phyloP scores from a whole-genome alignment of 169 alveolate genomes.

The Perkinsus chesapeaki region DNA sequence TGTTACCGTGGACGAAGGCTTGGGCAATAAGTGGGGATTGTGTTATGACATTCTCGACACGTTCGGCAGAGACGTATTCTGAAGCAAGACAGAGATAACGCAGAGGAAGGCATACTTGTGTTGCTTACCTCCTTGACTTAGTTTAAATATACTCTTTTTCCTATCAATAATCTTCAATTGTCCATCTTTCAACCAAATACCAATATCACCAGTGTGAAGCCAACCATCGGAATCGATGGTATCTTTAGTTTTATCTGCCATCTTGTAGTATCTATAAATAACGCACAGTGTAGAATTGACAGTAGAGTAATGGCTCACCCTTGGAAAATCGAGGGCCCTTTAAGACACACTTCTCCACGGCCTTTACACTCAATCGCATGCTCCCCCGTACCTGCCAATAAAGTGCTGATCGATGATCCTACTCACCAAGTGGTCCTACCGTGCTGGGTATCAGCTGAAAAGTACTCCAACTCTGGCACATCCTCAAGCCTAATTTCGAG shows the following conservation, averaged over 20 bases:
- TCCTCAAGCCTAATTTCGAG: not conserved
- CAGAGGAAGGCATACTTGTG: not conserved
- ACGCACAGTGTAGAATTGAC: not conserved
- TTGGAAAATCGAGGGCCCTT: not conserved
- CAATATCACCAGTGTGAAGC: constrained; percentile 89
- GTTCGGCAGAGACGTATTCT: constrained; percentile 82
- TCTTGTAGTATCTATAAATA: constrained; percentile 24
- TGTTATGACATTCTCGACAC: constrained; percentile 66
- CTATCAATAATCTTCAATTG: constrained; percentile 74
- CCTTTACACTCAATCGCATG: not conserved
- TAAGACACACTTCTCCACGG: not conserved
- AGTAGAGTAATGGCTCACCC: not conserved
- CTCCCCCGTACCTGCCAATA: not conserved
- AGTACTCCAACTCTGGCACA: not conserved
- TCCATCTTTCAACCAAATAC: constrained; percentile 11
- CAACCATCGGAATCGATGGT: constrained; percentile 80
- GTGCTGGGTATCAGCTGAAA: not conserved
- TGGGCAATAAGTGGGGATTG: constrained; percentile 62
- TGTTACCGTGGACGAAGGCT: constrained; percentile 76
- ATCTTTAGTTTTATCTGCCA: constrained; percentile 51
- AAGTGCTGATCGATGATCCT: not conserved
- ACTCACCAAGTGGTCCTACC: not conserved
- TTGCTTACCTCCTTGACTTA: constrained; percentile 11
- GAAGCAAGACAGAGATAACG: constrained; percentile 11
- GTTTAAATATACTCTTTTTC: constrained; percentile 72